phyloP scores from a whole-genome alignment of 306 rosid genomes.

The Vigna hirtella region DNA sequence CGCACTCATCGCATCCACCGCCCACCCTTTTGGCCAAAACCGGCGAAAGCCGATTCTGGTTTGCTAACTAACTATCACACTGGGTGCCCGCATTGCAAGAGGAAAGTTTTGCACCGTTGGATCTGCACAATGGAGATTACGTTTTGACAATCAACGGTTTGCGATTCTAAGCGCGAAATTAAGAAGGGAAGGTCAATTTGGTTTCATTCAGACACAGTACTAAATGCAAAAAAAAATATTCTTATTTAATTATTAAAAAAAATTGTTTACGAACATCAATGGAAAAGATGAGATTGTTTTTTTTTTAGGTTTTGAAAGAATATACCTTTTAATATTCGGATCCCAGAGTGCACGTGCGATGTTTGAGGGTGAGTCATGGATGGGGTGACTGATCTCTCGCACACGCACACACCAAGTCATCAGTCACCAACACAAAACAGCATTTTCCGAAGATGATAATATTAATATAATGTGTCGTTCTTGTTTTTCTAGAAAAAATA shows the following conservation, averaged over 20 bases:
- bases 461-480: neutral
- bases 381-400: neutral
- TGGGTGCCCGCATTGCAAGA: neutral
- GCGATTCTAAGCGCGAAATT: neutral
- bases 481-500: neutral
- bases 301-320: constrained; percentile 32
- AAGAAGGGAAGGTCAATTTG: constrained; percentile 24
- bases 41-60: neutral
- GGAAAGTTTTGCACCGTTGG: neutral
- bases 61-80: neutral
- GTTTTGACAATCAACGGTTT: neutral
- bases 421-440: neutral
- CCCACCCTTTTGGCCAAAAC: constrained; percentile 31
- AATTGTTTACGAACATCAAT: neutral
- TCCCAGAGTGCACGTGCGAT: constrained; percentile 34
- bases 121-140: neutral
- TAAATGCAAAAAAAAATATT: too few species aligned
- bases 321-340: constrained; percentile 56
- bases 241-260: neutral
- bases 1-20: constrained; percentile 20
- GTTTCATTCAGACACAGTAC: neutral
- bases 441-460: constrained; percentile 10
- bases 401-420: constrained; percentile 12
- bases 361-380: neutral
- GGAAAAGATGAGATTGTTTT: constrained; percentile 16